Conservation (phyloP, 768 basidiomycete species). For the Candolleomyces efflorescens region DNA sequence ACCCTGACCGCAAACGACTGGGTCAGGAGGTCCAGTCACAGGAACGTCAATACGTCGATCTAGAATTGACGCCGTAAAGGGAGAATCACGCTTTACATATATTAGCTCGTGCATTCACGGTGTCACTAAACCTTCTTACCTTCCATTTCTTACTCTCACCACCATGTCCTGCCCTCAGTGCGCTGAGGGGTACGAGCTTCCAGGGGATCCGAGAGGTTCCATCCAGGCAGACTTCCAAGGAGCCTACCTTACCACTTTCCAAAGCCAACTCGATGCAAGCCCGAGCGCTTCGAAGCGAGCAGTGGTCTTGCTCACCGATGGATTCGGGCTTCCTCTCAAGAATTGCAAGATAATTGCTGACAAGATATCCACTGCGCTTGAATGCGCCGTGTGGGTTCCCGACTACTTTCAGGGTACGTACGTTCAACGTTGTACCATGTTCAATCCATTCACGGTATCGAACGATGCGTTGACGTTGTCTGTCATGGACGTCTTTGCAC, state of each 20-base stretch:
- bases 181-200: slow-evolving; percentile 36
- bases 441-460: background rate
- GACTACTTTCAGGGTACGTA: slow-evolving; percentile 51
- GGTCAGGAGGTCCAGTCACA: no score
- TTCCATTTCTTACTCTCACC: no score
- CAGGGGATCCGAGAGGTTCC: slow-evolving; percentile 42
- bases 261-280: slow-evolving; percentile 16
- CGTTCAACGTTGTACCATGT: background rate
- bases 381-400: slow-evolving; percentile 64
- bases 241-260: slow-evolving; percentile 33
- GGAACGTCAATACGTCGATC: no score
- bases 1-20: no score
- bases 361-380: slow-evolving; percentile 39
- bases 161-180: slow-evolving; percentile 28
- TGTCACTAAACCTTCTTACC: no score
- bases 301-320: slow-evolving; percentile 55
- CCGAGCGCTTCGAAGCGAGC: slow-evolving; percentile 20
- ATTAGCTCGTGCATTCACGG: no score
- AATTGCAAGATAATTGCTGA: slow-evolving; percentile 60
- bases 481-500: no score
- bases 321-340: slow-evolving; percentile 48
- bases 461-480: background rate
- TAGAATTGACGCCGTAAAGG: no score
- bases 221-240: slow-evolving; percentile 31
- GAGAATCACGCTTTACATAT: no score